These are phyloP conservation scores for Diaporthe citri DNA, from an alignment of 2,329 filamentous ascomycete genomes.

Conservation along the genomic window DNA sequence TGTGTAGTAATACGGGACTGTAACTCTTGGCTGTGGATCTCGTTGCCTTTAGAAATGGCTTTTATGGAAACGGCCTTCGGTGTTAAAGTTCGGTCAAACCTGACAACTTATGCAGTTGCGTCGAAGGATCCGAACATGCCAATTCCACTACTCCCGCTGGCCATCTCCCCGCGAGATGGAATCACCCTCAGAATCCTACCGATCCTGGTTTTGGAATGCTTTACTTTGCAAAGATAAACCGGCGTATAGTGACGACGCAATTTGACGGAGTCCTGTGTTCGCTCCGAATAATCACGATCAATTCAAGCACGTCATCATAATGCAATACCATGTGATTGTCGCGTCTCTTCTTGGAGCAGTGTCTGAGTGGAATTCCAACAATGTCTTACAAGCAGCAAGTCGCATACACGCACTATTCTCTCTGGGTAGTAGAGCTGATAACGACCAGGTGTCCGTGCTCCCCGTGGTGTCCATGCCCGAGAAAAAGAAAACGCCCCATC, in stretches of 20 bases:
- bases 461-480: slow-evolving; percentile 26
- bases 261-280: neutral
- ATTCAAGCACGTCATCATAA: slow-evolving; percentile 1
- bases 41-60: neutral
- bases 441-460: slow-evolving; percentile 27
- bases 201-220: neutral
- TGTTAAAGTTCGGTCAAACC: neutral
- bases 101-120: neutral
- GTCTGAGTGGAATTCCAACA: slow-evolving; percentile 24
- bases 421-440: slow-evolving; percentile 4
- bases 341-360: neutral
- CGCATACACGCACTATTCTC: slow-evolving; percentile 9
- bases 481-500: slow-evolving; percentile 31
- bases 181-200: neutral
- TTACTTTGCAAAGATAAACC: neutral
- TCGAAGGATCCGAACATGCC: neutral
- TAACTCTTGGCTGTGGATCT: neutral
- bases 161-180: neutral
- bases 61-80: no score
- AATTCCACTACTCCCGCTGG: neutral
- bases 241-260: neutral
- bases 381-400: slow-evolving; percentile 9
- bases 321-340: neutral
- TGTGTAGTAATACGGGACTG: neutral
- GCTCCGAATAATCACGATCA: neutral